A percentile compares a stretch with the other conserved stretches of the same genome.
These are phyloP conservation scores for Fusarium sp. DNA, from an alignment of 2,329 filamentous ascomycete species.

Conservation along the genomic window DNA sequence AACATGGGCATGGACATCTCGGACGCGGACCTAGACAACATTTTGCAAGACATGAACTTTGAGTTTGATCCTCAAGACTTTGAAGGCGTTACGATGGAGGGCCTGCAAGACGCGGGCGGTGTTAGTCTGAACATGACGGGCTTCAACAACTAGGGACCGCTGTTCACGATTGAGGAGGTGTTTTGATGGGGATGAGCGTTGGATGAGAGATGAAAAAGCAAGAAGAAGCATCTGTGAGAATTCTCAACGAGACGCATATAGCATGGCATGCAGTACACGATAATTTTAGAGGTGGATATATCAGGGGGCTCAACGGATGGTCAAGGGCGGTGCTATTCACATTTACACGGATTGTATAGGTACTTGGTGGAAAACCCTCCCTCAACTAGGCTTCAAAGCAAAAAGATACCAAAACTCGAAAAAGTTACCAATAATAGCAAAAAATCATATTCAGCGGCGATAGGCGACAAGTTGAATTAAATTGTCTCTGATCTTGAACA, in stretches of 20 bases:
- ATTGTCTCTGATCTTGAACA: slow-evolving; percentile 21
- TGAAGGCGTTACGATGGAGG: slow-evolving; percentile 42
- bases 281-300: slow-evolving; percentile 20
- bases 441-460: slow-evolving; percentile 2
- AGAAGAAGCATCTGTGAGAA: neutral
- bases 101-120: slow-evolving; percentile 47
- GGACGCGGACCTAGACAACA: slow-evolving; percentile 54
- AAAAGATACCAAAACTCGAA: neutral
- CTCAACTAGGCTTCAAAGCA: neutral
- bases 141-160: slow-evolving; percentile 41
- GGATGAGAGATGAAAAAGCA: slow-evolving; percentile 6
- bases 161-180: slow-evolving; percentile 41
- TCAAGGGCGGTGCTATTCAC: neutral
- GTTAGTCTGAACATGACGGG: slow-evolving; percentile 43
- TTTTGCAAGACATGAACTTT: slow-evolving; percentile 60
- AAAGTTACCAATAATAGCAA: neutral
- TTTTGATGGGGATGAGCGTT: slow-evolving; percentile 13
- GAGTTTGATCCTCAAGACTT: slow-evolving; percentile 51
- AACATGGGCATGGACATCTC: slow-evolving; percentile 53
- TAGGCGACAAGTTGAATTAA: slow-evolving; percentile 15
- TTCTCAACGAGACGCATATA: neutral
- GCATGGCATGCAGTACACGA: neutral
- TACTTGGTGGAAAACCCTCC: neutral
- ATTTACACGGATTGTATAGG: neutral
- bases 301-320: slow-evolving; percentile 3